phyloP scores from a whole-genome alignment of 306 rosid genomes.

The Cicer arietinum region DNA sequence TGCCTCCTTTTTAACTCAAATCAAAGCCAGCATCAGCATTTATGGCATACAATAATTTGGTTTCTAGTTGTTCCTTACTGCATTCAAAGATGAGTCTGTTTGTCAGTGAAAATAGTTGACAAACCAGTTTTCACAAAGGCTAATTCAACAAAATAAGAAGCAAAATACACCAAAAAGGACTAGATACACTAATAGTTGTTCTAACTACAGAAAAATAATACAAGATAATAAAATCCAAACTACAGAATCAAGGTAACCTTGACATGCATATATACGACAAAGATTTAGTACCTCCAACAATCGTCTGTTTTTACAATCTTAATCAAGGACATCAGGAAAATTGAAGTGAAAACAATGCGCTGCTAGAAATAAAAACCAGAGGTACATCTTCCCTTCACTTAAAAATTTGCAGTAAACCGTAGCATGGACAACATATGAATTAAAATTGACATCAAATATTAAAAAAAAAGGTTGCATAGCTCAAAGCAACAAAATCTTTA shows the following conservation, averaged over 20 bases:
- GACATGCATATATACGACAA: neutral
- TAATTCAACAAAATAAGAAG: slow-evolving; percentile 5
- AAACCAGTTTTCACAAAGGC: neutral
- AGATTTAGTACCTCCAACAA: slow-evolving; percentile 7
- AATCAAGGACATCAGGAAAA: neutral
- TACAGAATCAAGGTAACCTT: neutral
- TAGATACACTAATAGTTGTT: neutral
- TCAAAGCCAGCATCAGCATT: slow-evolving; percentile 97
- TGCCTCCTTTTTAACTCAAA: slow-evolving; percentile 67
- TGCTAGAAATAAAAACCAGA: neutral
- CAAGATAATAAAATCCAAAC: neutral
- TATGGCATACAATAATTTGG: slow-evolving; percentile 85
- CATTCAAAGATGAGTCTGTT: slow-evolving; percentile 37
- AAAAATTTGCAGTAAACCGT: neutral
- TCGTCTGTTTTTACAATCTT: neutral
- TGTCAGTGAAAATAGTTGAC: slow-evolving; percentile 21
- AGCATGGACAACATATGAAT: neutral
- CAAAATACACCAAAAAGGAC: neutral
- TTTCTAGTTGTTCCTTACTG: slow-evolving; percentile 93
- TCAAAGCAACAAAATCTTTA: slow-evolving; percentile 8
- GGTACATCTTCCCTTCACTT: neutral
- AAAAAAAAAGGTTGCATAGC: neutral
- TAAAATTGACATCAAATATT: neutral
- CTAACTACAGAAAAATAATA: neutral
- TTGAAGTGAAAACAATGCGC: neutral